Conservation (phyloP, 352 stramenopile genomes). For the Phytophthora tentaculata region DNA sequence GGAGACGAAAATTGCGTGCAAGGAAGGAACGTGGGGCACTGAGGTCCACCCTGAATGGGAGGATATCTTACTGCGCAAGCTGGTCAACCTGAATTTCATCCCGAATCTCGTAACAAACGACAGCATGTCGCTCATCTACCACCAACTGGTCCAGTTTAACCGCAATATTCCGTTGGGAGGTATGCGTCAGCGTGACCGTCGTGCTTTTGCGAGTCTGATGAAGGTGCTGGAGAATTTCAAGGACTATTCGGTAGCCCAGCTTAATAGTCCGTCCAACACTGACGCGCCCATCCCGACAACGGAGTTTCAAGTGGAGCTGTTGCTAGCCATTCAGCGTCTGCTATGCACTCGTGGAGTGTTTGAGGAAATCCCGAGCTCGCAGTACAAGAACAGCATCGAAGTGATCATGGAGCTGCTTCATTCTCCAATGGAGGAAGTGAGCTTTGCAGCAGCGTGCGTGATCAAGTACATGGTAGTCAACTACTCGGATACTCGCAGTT, state of each 20-base stretch:
- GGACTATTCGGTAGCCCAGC: slow-evolving; percentile 81
- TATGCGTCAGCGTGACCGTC: slow-evolving; percentile 71
- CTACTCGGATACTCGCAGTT: slow-evolving; percentile 86
- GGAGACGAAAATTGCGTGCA: slow-evolving; percentile 86
- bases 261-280: slow-evolving; percentile 83
- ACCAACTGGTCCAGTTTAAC: slow-evolving; percentile 88
- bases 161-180: slow-evolving; percentile 83
- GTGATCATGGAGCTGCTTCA: slow-evolving; percentile 90
- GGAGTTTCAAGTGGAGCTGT: slow-evolving; percentile 82
- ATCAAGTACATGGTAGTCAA: slow-evolving; percentile 93
- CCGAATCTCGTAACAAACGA: slow-evolving; percentile 84
- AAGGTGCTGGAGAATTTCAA: slow-evolving; percentile 88
- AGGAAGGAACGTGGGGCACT: slow-evolving; percentile 85
- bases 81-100: slow-evolving; percentile 80
- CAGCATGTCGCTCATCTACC: slow-evolving; percentile 74
- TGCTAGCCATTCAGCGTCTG: slow-evolving; percentile 82
- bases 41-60: slow-evolving; percentile 86
- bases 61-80: slow-evolving; percentile 84
- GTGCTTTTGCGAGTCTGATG: slow-evolving; percentile 82
- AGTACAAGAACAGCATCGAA: slow-evolving; percentile 86
- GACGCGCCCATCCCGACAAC: slow-evolving; percentile 83
- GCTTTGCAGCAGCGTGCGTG: slow-evolving; percentile 80
- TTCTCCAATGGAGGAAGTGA: slow-evolving; percentile 86
- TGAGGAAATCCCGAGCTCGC: slow-evolving; percentile 85
- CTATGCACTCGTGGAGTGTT: slow-evolving; percentile 85